A percentile compares a stretch with the other conserved stretches of the same genome.
phyloP scores from a whole-genome alignment of 1,139 yeast species.

The Debaryomyces sp. region DNA sequence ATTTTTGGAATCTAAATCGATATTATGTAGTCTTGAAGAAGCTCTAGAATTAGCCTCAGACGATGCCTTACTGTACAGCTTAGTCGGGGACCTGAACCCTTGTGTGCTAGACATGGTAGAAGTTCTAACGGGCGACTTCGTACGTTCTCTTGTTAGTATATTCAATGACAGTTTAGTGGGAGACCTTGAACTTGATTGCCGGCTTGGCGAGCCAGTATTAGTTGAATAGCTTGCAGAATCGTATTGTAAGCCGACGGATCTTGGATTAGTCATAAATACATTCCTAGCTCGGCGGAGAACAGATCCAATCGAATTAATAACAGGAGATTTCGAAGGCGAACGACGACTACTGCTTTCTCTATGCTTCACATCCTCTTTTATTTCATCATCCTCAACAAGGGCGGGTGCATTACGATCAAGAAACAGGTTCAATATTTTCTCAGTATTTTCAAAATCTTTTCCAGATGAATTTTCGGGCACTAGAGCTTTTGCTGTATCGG shows the following conservation, averaged over 20 bases:
- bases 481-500: background rate
- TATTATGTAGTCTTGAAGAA: background rate
- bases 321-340: conserved; percentile 3
- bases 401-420: background rate
- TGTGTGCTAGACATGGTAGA: background rate
- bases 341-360: background rate
- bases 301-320: conserved; percentile 13
- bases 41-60: background rate
- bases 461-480: background rate
- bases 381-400: background rate
- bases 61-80: conserved; percentile 8
- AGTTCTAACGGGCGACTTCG: conserved; percentile 4
- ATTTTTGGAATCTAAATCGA: background rate
- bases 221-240: conserved; percentile 2
- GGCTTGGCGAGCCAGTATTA: conserved; percentile 4
- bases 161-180: conserved; percentile 1
- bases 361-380: background rate
- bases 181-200: background rate
- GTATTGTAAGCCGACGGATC: conserved; percentile 5
- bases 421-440: background rate
- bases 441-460: background rate
- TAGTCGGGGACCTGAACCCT: conserved; percentile 18
- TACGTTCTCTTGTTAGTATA: background rate
- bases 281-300: conserved; percentile 20
- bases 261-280: conserved; percentile 14